phyloP scores from a whole-genome alignment of 805 yeast species.

The Kluyveromyces nonfermentans region DNA sequence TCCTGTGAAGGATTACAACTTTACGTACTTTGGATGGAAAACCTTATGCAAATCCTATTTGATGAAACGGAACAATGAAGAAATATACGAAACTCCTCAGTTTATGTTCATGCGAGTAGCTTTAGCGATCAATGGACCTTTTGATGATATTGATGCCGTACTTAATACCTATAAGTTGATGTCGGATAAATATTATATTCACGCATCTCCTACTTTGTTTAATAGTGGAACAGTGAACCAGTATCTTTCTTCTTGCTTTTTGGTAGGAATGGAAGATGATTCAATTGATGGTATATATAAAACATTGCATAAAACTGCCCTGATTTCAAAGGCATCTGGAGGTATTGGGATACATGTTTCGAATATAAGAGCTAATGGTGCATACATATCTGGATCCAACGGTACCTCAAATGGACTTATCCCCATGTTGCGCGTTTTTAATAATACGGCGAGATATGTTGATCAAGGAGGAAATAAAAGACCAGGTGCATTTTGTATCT shows the following conservation, averaged over 20 bases:
- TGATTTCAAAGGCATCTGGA: conserved; percentile 88
- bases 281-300: conserved; percentile 90
- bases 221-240: conserved; percentile 83
- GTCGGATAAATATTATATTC: conserved; percentile 72
- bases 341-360: conserved; percentile 87
- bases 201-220: conserved; percentile 89
- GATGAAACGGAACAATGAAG: conserved; percentile 45
- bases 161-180: conserved; percentile 75
- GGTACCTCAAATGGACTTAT: conserved; percentile 87
- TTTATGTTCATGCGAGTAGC: conserved; percentile 84
- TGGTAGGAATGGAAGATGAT: conserved; percentile 83
- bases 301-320: conserved; percentile 76
- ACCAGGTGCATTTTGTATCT: conserved; percentile 92
- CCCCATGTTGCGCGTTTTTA: conserved; percentile 90
- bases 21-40: conserved; percentile 80
- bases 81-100: conserved; percentile 74
- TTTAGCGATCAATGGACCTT: conserved; percentile 74
- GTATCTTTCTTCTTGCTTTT: conserved; percentile 85
- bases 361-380: conserved; percentile 74
- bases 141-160: conserved; percentile 44
- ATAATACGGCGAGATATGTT: conserved; percentile 90
- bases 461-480: conserved; percentile 97
- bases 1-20: conserved; percentile 61
- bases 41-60: conserved; percentile 81
- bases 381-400: conserved; percentile 81